Evolutionary conservation across 2,329 filamentous ascomycete species (phyloP).

Genomic region (Calonectria fujianensis): DNA sequence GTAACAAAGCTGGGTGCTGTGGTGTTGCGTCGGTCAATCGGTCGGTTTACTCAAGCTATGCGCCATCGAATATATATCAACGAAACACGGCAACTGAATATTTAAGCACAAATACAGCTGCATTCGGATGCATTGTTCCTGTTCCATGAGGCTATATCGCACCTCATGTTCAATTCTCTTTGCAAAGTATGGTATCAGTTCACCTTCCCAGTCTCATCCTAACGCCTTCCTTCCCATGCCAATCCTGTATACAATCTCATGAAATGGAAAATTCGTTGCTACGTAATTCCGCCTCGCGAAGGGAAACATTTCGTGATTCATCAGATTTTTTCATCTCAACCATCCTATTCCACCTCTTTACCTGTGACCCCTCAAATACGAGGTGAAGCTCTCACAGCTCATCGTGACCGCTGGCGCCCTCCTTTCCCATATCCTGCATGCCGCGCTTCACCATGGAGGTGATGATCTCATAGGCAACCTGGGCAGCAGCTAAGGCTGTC

Average conservation of each 20-base stretch:
- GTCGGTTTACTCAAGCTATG: not conserved
- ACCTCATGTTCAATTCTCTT: not conserved
- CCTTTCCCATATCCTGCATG: constrained; percentile 61
- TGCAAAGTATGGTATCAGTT: constrained; percentile 19
- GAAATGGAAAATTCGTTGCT: not conserved
- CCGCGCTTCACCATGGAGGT: constrained; percentile 81
- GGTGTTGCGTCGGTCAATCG: not conserved
- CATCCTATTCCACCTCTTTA: not conserved
- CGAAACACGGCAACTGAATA: not conserved
- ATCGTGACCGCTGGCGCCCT: constrained; percentile 55
- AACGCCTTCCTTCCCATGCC: not conserved
- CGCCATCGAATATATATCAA: not conserved
- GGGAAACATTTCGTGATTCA: not conserved
- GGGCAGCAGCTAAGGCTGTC: constrained; percentile 88
- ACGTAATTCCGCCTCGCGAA: not conserved
- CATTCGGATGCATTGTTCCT: not conserved
- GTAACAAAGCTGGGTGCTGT: not conserved
- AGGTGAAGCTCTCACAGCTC: constrained; percentile 59
- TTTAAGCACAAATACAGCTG: not conserved
- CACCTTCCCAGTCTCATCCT: not conserved
- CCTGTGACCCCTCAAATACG: not conserved
- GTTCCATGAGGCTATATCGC: not conserved
- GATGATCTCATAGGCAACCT: constrained; percentile 90
- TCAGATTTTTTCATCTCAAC: not conserved
- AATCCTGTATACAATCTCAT: not conserved